These are phyloP conservation scores for Glonium stellatum DNA, from an alignment of 495 filamentous ascomycete species.

Conservation along the genomic window DNA sequence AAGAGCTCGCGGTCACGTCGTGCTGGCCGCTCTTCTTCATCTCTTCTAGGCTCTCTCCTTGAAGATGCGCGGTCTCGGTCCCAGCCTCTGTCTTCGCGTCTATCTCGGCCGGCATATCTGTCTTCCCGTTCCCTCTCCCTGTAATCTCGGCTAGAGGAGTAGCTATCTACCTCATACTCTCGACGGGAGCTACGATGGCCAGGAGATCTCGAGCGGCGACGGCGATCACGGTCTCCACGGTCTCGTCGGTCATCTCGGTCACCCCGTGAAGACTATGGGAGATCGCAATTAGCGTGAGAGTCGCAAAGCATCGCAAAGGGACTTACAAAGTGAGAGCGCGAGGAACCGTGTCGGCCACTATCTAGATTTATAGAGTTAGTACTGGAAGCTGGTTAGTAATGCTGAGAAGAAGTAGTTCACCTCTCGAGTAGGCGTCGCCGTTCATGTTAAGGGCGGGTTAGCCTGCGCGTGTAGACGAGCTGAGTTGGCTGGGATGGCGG, in stretches of 20 bases:
- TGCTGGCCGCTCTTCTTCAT: constrained; percentile 31
- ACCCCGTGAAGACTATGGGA: constrained; percentile 39
- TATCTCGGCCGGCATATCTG: constrained; percentile 62
- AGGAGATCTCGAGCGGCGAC: constrained; percentile 70
- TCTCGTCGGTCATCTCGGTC: constrained; percentile 42
- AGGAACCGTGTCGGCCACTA: constrained; percentile 57
- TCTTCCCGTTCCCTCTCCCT: constrained; percentile 88
- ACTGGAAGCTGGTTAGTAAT: constrained; percentile 15
- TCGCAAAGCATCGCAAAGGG: constrained; percentile 1
- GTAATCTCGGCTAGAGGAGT: constrained; percentile 84
- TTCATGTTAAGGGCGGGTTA: constrained; percentile 58
- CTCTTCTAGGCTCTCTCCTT: constrained; percentile 20
- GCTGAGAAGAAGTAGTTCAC: constrained; percentile 49
- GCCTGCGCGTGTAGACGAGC: not conserved
- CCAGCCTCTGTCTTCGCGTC: constrained; percentile 29
- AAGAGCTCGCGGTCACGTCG: constrained; percentile 57
- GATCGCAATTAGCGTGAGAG: constrained; percentile 1
- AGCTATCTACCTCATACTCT: constrained; percentile 73
- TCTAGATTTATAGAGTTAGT: constrained; percentile 42
- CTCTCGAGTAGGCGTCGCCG: constrained; percentile 76
- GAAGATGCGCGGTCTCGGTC: constrained; percentile 30
- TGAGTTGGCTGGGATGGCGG: not conserved
- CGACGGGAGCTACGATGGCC: constrained; percentile 53
- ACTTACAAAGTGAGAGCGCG: constrained; percentile 68
- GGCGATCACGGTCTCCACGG: constrained; percentile 32